These are phyloP conservation scores for Dactylis glomerata DNA, from an alignment of 176 grass and related monocot genomes.

Conservation along the genomic window DNA sequence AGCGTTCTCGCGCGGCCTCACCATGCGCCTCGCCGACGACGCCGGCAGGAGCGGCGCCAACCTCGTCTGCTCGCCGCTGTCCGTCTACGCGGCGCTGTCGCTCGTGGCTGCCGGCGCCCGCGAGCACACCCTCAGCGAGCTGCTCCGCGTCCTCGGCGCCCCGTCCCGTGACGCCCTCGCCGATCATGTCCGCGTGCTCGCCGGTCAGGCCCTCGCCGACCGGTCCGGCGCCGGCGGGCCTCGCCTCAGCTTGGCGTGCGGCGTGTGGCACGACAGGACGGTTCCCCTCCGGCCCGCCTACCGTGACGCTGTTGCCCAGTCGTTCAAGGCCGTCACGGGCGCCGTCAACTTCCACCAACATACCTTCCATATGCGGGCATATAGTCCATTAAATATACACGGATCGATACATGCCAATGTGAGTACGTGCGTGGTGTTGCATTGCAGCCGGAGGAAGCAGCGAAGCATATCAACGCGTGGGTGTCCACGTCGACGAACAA, in stretches of 20 bases:
- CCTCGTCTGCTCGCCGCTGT: background rate
- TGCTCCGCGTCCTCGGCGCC: constrained; percentile 1
- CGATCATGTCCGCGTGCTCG: background rate
- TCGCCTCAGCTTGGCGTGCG: background rate
- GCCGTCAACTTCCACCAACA: background rate
- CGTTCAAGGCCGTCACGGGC: background rate
- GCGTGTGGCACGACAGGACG: background rate
- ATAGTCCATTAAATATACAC: no score
- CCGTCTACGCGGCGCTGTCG: background rate
- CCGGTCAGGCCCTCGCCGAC: background rate
- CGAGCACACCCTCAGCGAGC: background rate
- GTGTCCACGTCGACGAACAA: no score
- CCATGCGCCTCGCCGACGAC: background rate
- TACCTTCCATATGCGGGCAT: no score
- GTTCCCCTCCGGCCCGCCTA: background rate
- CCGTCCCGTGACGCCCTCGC: background rate
- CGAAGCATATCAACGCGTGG: no score
- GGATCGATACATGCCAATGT: no score
- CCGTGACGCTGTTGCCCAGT: background rate
- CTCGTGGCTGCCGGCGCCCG: background rate
- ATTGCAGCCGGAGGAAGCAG: no score
- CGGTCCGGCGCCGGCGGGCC: background rate
- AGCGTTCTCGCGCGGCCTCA: no score
- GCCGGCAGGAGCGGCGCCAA: background rate
- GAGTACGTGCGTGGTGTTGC: no score